phyloP scores from a whole-genome alignment of 495 filamentous ascomycete genomes.

The Penicillium samsonianum region DNA sequence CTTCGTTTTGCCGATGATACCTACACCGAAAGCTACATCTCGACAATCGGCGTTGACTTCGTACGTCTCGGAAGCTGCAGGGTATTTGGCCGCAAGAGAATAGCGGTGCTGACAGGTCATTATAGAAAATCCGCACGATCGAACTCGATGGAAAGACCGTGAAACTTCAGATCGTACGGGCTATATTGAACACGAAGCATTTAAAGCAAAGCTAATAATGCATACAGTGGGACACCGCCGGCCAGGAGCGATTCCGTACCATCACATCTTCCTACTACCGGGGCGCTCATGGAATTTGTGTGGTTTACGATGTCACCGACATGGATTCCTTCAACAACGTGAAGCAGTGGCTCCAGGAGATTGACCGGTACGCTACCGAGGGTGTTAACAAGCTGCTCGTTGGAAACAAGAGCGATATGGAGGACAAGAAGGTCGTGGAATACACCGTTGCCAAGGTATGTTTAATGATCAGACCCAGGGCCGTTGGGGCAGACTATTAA shows the following conservation, averaged over 20 bases:
- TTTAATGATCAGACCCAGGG: background rate
- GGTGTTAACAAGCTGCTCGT: slow-evolving; percentile 99
- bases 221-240: slow-evolving; percentile 93
- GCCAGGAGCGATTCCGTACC: slow-evolving; percentile 98
- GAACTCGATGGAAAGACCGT: slow-evolving; percentile 99
- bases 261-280: slow-evolving; percentile 99
- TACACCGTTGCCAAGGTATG: slow-evolving; percentile 97
- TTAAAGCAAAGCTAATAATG: slow-evolving; percentile 19
- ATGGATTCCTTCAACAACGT: slow-evolving; percentile 99
- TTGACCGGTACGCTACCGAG: slow-evolving; percentile 97
- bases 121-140: slow-evolving; percentile 98
- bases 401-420: slow-evolving; percentile 99
- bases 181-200: background rate
- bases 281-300: slow-evolving; percentile 97
- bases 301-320: slow-evolving; percentile 99
- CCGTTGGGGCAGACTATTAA: slow-evolving; percentile 17
- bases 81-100: slow-evolving; percentile 10
- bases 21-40: slow-evolving; percentile 99
- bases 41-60: slow-evolving; percentile 98
- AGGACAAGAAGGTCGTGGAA: slow-evolving; percentile 99
- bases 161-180: slow-evolving; percentile 97
- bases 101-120: slow-evolving; percentile 22
- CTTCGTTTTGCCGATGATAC: slow-evolving; percentile 98
- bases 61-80: slow-evolving; percentile 56
- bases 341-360: slow-evolving; percentile 99